Base-by-base conservation (phyloP, 2,329 filamentous ascomycete genomes). In the Coniochaeta ligniaria region DNA sequence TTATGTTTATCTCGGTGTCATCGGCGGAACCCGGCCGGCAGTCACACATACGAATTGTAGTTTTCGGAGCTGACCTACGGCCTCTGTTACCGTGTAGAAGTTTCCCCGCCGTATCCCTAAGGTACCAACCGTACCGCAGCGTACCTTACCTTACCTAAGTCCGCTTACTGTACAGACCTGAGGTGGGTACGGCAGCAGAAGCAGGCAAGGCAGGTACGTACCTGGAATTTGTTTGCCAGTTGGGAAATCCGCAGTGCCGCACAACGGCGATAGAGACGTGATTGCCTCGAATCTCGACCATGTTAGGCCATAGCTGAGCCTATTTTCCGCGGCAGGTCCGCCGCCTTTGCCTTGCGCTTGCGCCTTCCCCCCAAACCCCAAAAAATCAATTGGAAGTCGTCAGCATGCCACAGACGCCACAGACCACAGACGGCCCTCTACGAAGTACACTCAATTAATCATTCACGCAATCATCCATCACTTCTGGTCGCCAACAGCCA, bases 271-370 rank as follows among this genome's bases (percentile, higher is more conserved):
- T 57, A 38, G 54, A 57, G 54, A 57, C 54, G 54, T 36, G 54
- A 57, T 57, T 38, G 31, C 54, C 54, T 57, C 54, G 54, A 24
- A 57, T 38, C 54, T 36, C 20, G n/a, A 35, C 31, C 38, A 38
- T 35, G 54, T 22, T 38, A 57, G 35, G 54, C 7, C 26, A 52
- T 14, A 35, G 54, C 54, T 57, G 54, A 57, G 54, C 54, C 35
- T 57, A 57, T 57, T 57, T 57, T 57, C 28, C 12, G 54, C 31
- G 54, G 54, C 54, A 36, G 54, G 22, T 52, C 47, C 47, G 47
- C 22, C 24, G 47, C 47, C 47, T 31, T 52, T 52, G n/a, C n/a
- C n/a, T n/a, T n/a, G n/a, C n/a, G n/a, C n/a, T n/a, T 9, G 26
- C 47, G 7, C 35, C 12, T 9, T 9, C 35, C 35, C 35, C 35